These are phyloP conservation scores for Paraconiothyrium sp. DNA, from an alignment of 2,329 filamentous ascomycete species.

Conservation along the genomic window DNA sequence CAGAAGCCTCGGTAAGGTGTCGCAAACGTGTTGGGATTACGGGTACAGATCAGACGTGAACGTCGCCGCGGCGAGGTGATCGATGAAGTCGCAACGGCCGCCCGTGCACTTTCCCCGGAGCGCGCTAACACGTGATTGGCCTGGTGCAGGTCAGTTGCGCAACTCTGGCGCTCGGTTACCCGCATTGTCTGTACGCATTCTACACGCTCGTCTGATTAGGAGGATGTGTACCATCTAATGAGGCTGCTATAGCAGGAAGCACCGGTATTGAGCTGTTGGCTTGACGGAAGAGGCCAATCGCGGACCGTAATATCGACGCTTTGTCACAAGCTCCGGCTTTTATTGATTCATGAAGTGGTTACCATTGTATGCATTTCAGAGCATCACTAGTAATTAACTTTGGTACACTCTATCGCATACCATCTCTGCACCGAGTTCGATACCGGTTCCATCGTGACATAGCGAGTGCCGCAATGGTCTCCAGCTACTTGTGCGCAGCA, in stretches of 20 bases:
- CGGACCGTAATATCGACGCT: no score
- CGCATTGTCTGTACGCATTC: no score
- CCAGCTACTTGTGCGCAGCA: slow-evolving; percentile 4
- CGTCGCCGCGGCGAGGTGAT: slow-evolving; percentile 2
- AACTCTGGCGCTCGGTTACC: no score
- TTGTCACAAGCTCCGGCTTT: no score
- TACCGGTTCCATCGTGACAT: neutral
- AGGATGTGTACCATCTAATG: no score
- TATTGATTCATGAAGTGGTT: neutral
- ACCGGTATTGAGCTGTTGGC: no score
- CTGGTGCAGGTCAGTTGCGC: no score
- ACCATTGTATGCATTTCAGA: neutral
- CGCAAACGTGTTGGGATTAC: neutral
- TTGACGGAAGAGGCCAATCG: no score
- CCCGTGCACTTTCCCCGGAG: slow-evolving; percentile 8
- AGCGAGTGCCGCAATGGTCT: neutral
- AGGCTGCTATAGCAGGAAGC: no score
- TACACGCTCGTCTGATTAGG: no score
- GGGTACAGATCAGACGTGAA: neutral
- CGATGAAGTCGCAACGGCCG: slow-evolving; percentile 10
- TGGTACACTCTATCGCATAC: no score
- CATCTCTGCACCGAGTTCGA: neutral
- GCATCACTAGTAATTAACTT: no score
- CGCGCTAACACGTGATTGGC: slow-evolving; percentile 15
- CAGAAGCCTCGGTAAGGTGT: neutral